Evolutionary conservation across 257 asterid species (phyloP), one percentile per base, ranked within the genome.

Genomic region (Solanum piurae): DNA sequence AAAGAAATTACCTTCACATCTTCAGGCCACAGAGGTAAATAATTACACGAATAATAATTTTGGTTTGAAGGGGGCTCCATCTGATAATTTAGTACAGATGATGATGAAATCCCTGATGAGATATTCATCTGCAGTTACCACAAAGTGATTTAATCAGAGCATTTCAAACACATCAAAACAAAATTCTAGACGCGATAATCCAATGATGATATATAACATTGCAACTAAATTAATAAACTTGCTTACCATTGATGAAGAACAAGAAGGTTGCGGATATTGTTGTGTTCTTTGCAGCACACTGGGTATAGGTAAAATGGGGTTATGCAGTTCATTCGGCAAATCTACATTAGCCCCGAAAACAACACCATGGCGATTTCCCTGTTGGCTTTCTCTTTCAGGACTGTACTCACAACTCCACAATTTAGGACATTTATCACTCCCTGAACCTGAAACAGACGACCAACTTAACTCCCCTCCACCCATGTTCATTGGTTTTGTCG

Each of bases 21-120:
- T 89, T 93, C 98, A 16, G 91, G 91, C 91, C 91, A 91, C 79
- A 90, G 87, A 36, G 92, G 92, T 25, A 90, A 68, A 62, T 91
- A 92, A 87, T 84, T 94, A 91, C 89, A 89, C 33, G 87, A 89
- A 55, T 88, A 92, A 87, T 87, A 90, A 89, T 89, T 96, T 96
- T 95, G 99, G 98, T 94, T 96, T 94, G 98, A 96, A 96, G 98
- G 99, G 99, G 95, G 99, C 99, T 96, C 99, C 92, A 91, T 93
- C 91, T 90, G 96, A 83, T 92, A 92, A 90, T 89, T 90, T 46
- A 90, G 33, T 52, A 89, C 91, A 77, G 98, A 89, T 29, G 97
- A 85, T 27, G 86, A 82, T 73, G 94, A 90, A 88, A 93, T 94
- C 87, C 92, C 94, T 9, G 95, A 86, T 85, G 94, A 91, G 88